These are phyloP conservation scores for Leishmania martiniquensis DNA, from an alignment of 208 protist genomes.

Conservation along the genomic window DNA sequence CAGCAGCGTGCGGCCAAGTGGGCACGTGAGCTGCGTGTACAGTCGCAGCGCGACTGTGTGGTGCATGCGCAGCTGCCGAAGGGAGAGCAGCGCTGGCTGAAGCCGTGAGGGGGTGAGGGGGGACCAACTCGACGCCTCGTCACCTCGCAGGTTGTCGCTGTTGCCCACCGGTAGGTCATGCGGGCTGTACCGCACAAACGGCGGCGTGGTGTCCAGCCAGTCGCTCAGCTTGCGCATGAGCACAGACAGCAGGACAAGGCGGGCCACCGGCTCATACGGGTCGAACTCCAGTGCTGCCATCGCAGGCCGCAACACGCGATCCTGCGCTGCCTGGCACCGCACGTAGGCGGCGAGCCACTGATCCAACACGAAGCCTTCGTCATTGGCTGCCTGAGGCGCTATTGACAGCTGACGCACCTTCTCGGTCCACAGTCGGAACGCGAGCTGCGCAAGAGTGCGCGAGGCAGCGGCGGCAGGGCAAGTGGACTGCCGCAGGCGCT, in stretches of 20 bases:
- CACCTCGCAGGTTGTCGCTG: background rate
- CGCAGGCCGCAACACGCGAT: conserved; percentile 56
- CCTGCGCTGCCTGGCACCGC: conserved; percentile 33
- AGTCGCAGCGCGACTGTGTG: conserved; percentile 30
- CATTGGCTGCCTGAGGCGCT: background rate
- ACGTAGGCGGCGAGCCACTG: conserved; percentile 15
- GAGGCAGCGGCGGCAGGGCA: conserved; percentile 33
- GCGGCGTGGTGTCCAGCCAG: conserved; percentile 14
- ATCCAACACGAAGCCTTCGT: background rate
- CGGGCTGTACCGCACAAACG: conserved; percentile 4
- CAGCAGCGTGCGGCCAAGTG: conserved; percentile 16
- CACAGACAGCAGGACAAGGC: conserved; percentile 40
- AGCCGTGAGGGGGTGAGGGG: background rate
- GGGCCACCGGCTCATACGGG: conserved; percentile 43
- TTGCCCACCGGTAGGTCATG: background rate
- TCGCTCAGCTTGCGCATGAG: conserved; percentile 30
- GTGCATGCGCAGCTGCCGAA: conserved; percentile 22
- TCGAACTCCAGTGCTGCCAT: conserved; percentile 67
- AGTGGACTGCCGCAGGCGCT: conserved; percentile 26
- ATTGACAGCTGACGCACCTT: conserved; percentile 27
- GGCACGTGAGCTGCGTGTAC: conserved; percentile 35
- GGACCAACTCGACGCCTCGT: background rate
- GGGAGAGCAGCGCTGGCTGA: background rate
- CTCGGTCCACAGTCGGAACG: conserved; percentile 48
- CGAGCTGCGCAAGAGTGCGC: conserved; percentile 34